These are phyloP conservation scores for Alternaria triticimaculans DNA, from an alignment of 2,329 filamentous ascomycete species.

Conservation along the genomic window DNA sequence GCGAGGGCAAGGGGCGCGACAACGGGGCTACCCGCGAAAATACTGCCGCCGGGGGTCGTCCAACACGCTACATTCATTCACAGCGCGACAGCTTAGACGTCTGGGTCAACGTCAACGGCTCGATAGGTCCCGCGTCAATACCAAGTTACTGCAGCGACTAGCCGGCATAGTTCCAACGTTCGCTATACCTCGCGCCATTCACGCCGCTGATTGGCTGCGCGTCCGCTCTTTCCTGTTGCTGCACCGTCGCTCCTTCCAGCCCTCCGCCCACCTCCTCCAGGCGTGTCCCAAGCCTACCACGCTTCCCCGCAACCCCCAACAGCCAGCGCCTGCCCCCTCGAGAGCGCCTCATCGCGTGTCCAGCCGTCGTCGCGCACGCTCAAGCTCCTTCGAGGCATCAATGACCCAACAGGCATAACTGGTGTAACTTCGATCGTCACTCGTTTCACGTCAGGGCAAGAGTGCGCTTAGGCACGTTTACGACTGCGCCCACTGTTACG, in stretches of 20 bases:
- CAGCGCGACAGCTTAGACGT: background rate
- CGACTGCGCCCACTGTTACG: constrained; percentile 18
- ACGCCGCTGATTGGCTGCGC: constrained; percentile 22
- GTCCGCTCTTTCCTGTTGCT: constrained; percentile 6
- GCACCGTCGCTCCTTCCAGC: constrained; percentile 11
- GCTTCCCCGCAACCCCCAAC: constrained; percentile 22
- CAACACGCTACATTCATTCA: constrained; percentile 1
- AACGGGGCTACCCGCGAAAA: background rate
- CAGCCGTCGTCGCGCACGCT: constrained; percentile 8
- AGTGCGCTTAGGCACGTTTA: constrained; percentile 34
- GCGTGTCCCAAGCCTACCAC: constrained; percentile 7
- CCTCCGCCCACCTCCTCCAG: constrained; percentile 8
- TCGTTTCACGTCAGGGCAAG: constrained; percentile 35
- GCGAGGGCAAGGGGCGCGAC: constrained; percentile 2
- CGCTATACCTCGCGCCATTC: constrained; percentile 9
- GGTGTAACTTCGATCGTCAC: constrained; percentile 34
- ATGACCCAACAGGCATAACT: constrained; percentile 39
- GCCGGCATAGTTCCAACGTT: constrained; percentile 16
- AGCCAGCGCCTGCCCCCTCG: constrained; percentile 16
- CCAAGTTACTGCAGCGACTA: constrained; percentile 18
- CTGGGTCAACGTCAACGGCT: constrained; percentile 4
- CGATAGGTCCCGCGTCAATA: constrained; percentile 5
- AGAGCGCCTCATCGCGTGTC: constrained; percentile 18
- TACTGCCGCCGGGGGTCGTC: background rate
- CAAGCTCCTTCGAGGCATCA: constrained; percentile 19